Base-by-base conservation (phyloP, 1,284 basidiomycete species). In the Vanrija pseudolonga region DNA sequence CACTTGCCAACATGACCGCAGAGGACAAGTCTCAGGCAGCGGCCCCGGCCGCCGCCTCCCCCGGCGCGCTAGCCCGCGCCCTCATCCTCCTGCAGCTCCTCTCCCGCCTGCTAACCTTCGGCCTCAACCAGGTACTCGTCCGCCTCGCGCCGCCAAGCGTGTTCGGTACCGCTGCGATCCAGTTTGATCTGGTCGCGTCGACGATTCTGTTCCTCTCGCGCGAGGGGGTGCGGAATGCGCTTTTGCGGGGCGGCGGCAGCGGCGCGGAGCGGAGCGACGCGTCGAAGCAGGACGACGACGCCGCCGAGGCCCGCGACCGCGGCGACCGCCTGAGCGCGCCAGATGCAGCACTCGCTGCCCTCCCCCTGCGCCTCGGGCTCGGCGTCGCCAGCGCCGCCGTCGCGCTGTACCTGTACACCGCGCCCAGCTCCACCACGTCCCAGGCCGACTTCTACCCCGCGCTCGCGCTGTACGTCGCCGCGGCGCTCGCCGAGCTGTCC, bases 131-230 rank as follows among this genome's bases (percentile, higher is more conserved):
- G 75, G 59, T 62, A 0, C 81, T 97, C 6, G 81, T 97, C 44
- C 85, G 92, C 1, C 82, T 94, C 38, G 86, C 89, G 0, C 85
- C 90, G 1, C 93, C 95, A 0, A 83, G 83, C 49, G 87, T 89
- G 15, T 96, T 93, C 66, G 90, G 90, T 6, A 88, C 88, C 0
- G 89, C 88, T 11, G 84, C 88, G 4, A 86, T 93, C 53, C 89
- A 91, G 66, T 88, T 93, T 72, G 90, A 93, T 66, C 82, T 89
- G 32, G 74, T 98, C 24, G 83, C 90, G 37, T 89, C 87, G 59
- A 92, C 91, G 14, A 89, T 96, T 64, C 81, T 98, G 38, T 96
- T 98, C 71, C 81, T 98, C 7, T 87, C 88, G 26, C 81, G 95
- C 11, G 96, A 98, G 73, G 94, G 93, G 4, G 83, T 98, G 11